These are phyloP conservation scores for Hypomontagnella submonticulosa DNA, from an alignment of 495 filamentous ascomycete genomes.

Conservation along the genomic window DNA sequence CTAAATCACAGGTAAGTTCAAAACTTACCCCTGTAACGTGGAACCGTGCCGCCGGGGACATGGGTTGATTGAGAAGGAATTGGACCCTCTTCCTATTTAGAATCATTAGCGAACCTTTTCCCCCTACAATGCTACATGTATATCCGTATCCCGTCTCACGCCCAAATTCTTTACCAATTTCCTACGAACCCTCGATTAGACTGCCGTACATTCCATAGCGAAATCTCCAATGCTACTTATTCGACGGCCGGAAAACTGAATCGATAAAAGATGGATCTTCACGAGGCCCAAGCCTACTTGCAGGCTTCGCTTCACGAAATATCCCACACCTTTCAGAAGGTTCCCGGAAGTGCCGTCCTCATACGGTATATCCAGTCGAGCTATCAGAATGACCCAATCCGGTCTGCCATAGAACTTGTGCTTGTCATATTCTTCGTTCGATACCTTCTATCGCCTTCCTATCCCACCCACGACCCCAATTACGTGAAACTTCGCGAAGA, in stretches of 20 bases:
- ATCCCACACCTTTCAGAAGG: slow-evolving; percentile 79
- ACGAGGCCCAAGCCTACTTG: slow-evolving; percentile 79
- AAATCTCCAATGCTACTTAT: slow-evolving; percentile 19
- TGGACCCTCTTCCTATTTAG: slow-evolving; percentile 28
- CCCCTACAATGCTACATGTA: slow-evolving; percentile 23
- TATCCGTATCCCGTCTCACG: slow-evolving; percentile 13
- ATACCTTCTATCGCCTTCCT: slow-evolving; percentile 90
- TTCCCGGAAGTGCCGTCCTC: slow-evolving; percentile 93
- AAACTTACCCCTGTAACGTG: background rate
- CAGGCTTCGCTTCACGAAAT: slow-evolving; percentile 72
- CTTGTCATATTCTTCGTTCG: slow-evolving; percentile 95
- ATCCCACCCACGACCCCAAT: slow-evolving; percentile 86
- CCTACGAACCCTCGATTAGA: slow-evolving; percentile 16
- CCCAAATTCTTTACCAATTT: slow-evolving; percentile 20
- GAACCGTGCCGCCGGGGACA: background rate
- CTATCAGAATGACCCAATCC: slow-evolving; percentile 96
- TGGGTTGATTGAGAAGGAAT: background rate
- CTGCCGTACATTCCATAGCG: slow-evolving; percentile 9
- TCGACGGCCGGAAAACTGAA: slow-evolving; percentile 8
- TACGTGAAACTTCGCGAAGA: slow-evolving; percentile 90
- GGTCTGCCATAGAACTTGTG: slow-evolving; percentile 91
- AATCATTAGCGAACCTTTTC: slow-evolving; percentile 17
- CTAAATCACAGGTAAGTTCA: background rate
- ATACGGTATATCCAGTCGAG: slow-evolving; percentile 94
- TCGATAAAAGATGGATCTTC: slow-evolving; percentile 74